Base-by-base conservation (phyloP, 2,329 filamentous ascomycete genomes). In the Helotiales sp. region DNA sequence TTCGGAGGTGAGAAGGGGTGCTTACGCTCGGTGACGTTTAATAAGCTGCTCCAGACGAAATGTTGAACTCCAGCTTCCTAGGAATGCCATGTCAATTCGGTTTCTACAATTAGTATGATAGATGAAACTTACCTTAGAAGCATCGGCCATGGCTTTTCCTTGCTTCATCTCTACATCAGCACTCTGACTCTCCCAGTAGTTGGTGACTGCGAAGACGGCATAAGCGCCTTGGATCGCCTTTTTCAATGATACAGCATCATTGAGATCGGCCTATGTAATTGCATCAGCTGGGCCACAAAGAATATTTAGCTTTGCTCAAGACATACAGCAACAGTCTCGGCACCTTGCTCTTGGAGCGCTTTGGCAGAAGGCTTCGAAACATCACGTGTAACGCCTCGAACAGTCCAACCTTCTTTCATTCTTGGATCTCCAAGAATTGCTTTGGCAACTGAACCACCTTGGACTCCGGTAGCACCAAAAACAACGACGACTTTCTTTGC, bases 371-470 rank as follows among this genome's bases (percentile, higher is more conserved):
- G 57, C 24, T 78, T 79, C 2, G 69, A 54, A 1, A 74, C 58
- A 55, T 81, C 71, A 38, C 80, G 75, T 27, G 79, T 81, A 36
- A 82, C 60, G 38, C 74, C 79, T 36, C 79, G 77, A 47, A 82
- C 77, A 8, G 69, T 68, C 68, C 74, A 81, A 30, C 63, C 69
- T 1, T 75, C 69, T 47, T 63, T 63, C 27, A 76, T 71, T n/a
- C 64, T 67, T 2, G 79, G 66, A 70, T 82, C 76, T 53, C 71
- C 72, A 59, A 82, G 76, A 62, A 82, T 79, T 7, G 74, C 72
- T 25, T 76, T 76, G 33, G 76, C 77, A n/a, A 83, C 79, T 3
- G 78, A 78, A n/a, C 79, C 77, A 57, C 80, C 80, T 59, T 83
- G 79, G 57, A 76, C 77, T 36, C 77, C 79, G 8, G 79, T 81